Conservation (phyloP, 495 filamentous ascomycete species). For the Hypoxylon cercidicola region DNA sequence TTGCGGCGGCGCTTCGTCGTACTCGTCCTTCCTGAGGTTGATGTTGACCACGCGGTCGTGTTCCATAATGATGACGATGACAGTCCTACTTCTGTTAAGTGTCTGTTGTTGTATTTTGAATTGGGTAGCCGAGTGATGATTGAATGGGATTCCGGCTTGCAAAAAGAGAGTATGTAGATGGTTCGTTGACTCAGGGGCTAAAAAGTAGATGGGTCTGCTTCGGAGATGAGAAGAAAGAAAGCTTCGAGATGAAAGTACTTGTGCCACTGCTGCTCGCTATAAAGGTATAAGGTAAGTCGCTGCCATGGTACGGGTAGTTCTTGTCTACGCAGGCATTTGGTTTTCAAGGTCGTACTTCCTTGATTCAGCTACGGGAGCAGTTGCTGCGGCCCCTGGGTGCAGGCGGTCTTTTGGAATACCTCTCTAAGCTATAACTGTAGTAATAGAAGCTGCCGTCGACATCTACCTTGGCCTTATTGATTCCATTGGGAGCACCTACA, state of each 20-base stretch:
- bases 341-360: too few species aligned
- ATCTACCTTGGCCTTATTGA: too few species aligned
- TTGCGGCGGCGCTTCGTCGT: slow-evolving; percentile 1
- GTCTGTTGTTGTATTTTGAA: neutral
- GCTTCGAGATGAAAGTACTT: neutral
- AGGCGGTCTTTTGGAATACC: too few species aligned
- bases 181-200: slow-evolving; percentile 7
- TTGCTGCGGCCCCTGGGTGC: too few species aligned
- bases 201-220: slow-evolving; percentile 14
- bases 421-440: too few species aligned
- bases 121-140: neutral
- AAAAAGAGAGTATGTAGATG: slow-evolving; percentile 34
- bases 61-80: slow-evolving; percentile 9
- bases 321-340: too few species aligned
- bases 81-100: slow-evolving; percentile 3
- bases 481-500: too few species aligned
- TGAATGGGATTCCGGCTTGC: neutral
- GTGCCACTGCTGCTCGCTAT: too few species aligned
- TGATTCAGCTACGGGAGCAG: too few species aligned
- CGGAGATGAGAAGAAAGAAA: neutral
- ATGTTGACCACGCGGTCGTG: slow-evolving; percentile 20
- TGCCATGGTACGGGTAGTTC: too few species aligned
- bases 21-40: slow-evolving; percentile 22
- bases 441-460: too few species aligned
- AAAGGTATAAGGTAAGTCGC: too few species aligned